A percentile compares a stretch with the other conserved stretches of the same genome.
These are phyloP conservation scores for Alternaria brassicicola DNA, from an alignment of 2,329 filamentous ascomycete species.

Conservation along the genomic window DNA sequence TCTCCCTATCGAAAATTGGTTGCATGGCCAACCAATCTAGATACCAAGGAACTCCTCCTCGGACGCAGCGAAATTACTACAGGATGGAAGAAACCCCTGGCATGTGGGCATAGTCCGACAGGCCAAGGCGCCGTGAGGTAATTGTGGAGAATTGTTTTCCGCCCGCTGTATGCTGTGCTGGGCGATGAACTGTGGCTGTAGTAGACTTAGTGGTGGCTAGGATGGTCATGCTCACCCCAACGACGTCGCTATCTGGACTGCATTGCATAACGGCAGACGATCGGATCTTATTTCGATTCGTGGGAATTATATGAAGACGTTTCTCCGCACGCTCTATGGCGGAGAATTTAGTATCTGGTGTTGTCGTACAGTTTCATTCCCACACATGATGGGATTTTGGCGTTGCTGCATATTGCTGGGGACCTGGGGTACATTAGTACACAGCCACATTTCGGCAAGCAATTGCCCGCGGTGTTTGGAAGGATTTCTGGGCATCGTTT, in stretches of 20 bases:
- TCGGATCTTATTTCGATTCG: neutral
- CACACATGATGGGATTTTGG: slow-evolving; percentile 1
- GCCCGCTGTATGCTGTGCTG: neutral
- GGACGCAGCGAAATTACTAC: slow-evolving; percentile 10
- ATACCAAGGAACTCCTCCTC: neutral
- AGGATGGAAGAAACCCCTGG: slow-evolving; percentile 1
- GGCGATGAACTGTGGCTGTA: slow-evolving; percentile 5
- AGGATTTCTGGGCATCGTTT: slow-evolving; percentile 5
- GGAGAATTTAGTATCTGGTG: neutral
- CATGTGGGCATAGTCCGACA: neutral
- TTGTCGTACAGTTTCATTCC: neutral
- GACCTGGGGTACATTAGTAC: neutral
- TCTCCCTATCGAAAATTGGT: neutral
- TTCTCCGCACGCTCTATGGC: neutral
- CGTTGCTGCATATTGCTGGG: neutral
- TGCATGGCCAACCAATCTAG: slow-evolving; percentile 1
- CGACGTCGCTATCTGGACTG: neutral
- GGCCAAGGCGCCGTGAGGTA: slow-evolving; percentile 11
- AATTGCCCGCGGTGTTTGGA: neutral
- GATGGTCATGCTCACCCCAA: slow-evolving; percentile 2
- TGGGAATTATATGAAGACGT: neutral
- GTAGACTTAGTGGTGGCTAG: slow-evolving; percentile 8
- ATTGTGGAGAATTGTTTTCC: slow-evolving; percentile 15
- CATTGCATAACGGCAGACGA: neutral
- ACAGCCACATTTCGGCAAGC: slow-evolving; percentile 3